phyloP scores from a whole-genome alignment of 345 rosid species.

The Litchi chinensis region DNA sequence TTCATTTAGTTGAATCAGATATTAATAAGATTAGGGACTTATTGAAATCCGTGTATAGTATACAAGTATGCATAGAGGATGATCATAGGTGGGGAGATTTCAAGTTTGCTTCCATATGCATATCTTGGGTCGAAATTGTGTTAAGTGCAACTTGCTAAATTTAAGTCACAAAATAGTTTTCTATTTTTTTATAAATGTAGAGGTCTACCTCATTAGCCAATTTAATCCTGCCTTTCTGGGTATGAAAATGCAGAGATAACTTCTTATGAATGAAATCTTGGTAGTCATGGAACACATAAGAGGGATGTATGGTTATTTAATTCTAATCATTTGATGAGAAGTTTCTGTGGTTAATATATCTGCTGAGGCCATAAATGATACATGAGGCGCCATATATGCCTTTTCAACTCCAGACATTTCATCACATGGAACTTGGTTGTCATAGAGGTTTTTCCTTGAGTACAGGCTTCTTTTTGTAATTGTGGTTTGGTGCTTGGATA shows the following conservation, averaged over 20 bases:
- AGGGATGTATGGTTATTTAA: no score
- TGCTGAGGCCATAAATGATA: not conserved
- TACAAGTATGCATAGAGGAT: not conserved
- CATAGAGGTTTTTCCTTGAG: not conserved
- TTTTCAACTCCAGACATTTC: not conserved
- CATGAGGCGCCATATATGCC: not conserved
- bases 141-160: not conserved
- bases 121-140: not conserved
- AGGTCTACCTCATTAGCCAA: not conserved
- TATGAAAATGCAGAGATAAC: not conserved
- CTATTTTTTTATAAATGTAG: no score
- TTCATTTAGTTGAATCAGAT: not conserved
- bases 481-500: not conserved
- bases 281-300: not conserved
- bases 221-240: not conserved
- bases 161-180: not conserved
- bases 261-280: not conserved
- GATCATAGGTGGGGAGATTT: not conserved
- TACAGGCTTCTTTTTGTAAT: not conserved
- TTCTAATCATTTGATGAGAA: no score
- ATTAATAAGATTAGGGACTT: not conserved
- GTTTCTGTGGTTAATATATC: not conserved
- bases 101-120: no score
- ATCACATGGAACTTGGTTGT: not conserved
- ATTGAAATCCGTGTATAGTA: not conserved